These are phyloP conservation scores for Leucoagaricus sp. DNA, from an alignment of 1,284 basidiomycete genomes.

Conservation along the genomic window DNA sequence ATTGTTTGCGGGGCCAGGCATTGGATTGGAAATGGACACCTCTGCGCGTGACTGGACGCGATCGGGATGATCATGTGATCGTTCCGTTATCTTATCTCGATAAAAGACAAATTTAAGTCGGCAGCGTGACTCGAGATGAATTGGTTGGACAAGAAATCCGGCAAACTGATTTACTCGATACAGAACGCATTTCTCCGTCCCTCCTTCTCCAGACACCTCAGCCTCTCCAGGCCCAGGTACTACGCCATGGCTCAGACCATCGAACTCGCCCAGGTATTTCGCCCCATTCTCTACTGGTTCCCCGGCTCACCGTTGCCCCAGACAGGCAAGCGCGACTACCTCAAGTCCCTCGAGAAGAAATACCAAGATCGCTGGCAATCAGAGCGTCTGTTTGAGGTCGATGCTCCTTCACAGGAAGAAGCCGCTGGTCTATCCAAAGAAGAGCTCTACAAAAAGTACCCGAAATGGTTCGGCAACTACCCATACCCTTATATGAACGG, in stretches of 20 bases:
- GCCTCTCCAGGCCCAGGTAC: constrained; percentile 7
- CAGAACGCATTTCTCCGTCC: constrained; percentile 4
- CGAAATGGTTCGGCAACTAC: constrained; percentile 97
- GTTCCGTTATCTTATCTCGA: constrained; percentile 10
- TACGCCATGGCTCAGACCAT: constrained; percentile 52
- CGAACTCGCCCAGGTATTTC: constrained; percentile 52
- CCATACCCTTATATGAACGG: constrained; percentile 99
- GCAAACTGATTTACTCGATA: constrained; percentile 16
- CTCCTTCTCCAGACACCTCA: not conserved
- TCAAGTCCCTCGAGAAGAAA: constrained; percentile 81
- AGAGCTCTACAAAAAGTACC: constrained; percentile 74
- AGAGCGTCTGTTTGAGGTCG: constrained; percentile 79
- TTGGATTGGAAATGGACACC: not conserved
- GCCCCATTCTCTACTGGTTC: not conserved
- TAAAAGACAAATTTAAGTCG: not conserved
- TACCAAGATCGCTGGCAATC: constrained; percentile 83
- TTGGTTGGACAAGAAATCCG: constrained; percentile 2
- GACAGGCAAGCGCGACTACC: constrained; percentile 92
- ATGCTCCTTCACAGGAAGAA: constrained; percentile 75
- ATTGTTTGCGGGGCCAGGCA: constrained; percentile 12
- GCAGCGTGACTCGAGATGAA: constrained; percentile 7
- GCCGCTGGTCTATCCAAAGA: constrained; percentile 61
- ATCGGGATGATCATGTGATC: not conserved
- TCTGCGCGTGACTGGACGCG: not conserved
- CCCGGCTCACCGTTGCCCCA: constrained; percentile 31